Evolutionary conservation across 768 basidiomycete species (phyloP), one percentile per base, ranked within the genome.

Genomic region (Zangia roseola): DNA sequence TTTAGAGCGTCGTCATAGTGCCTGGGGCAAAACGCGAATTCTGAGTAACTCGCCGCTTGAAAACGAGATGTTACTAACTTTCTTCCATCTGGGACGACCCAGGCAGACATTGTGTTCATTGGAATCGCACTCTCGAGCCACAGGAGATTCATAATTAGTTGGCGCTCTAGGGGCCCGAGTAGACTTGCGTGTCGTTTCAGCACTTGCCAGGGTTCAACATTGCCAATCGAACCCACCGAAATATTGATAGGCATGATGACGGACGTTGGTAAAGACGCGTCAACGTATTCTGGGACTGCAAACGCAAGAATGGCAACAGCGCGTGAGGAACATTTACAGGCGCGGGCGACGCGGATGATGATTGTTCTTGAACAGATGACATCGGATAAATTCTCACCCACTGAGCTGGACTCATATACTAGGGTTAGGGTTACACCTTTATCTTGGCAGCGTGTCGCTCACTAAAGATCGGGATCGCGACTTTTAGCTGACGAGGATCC

Each of bases 201-300:
- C 42, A 14, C 14, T 30, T 45, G 17, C 31, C 31, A 31, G 2
- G 31, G 17, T 36, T 39, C 26, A 10, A 17, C 5, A 12, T 1
- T 8, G 9, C 10, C 20, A 16, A 43, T 23, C 35, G 31, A 52
- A 65, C 74, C 54, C 52, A 91, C 88, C 93, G 82, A 69, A 93
- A 93, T 67, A 97, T 84, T 21, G 90, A 86, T 43, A 97, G 79
- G 69, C 92, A 93, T 71, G 88, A 86, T 3, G 91, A 92, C 9
- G 94, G 91, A 16, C 82, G 78, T 60, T 86, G 82, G 62, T 94
- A 97, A 42, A 97, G 73, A 21, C 91, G 80, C 17, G 81, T 83
- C 43, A 94, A 68, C 10, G 85, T 83, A 50, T 77, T 83, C 64
- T 90, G 87, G 0, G 88, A 86, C 60, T 93, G 89, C 0, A 82